Conservation (phyloP, 208 protist genomes). For the Wallacemonas sp. region DNA sequence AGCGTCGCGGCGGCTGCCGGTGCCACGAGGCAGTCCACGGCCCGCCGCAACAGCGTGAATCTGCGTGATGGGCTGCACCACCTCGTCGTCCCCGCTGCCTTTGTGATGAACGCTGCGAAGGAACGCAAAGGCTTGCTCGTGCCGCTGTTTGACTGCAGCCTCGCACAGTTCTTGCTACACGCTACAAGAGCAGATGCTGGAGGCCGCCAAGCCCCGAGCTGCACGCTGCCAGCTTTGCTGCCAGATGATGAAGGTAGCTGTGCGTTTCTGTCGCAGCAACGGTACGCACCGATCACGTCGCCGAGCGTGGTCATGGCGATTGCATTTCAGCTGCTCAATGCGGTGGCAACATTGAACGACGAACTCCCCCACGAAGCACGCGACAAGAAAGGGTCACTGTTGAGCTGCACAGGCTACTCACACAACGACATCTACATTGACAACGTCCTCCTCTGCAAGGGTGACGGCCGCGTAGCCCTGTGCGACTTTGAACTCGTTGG, state of each 20-base stretch:
- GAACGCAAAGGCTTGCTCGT: conserved; percentile 68
- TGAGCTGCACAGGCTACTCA: conserved; percentile 46
- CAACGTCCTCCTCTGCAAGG: conserved; percentile 62
- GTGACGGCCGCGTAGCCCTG: conserved; percentile 50
- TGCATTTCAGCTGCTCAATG: conserved; percentile 65
- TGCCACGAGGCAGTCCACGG: background rate
- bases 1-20: background rate
- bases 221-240: background rate
- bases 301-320: conserved; percentile 52
- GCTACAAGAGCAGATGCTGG: background rate
- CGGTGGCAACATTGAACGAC: conserved; percentile 54
- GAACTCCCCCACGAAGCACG: conserved; percentile 43
- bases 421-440: conserved; percentile 88
- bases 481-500: conserved; percentile 89
- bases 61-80: conserved; percentile 27
- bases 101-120: conserved; percentile 33
- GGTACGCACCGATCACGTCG: conserved; percentile 44
- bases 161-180: conserved; percentile 55
- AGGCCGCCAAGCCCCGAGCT: background rate
- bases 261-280: conserved; percentile 19
- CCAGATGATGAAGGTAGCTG: background rate
- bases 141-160: conserved; percentile 63
- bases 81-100: conserved; percentile 64
- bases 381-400: background rate
- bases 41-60: conserved; percentile 5